Percentiles rank a stretch among this genome's conserved stretches.
Evolutionary conservation across 257 asterid genomes (phyloP).

Genomic region (Capsicum pubescens): DNA sequence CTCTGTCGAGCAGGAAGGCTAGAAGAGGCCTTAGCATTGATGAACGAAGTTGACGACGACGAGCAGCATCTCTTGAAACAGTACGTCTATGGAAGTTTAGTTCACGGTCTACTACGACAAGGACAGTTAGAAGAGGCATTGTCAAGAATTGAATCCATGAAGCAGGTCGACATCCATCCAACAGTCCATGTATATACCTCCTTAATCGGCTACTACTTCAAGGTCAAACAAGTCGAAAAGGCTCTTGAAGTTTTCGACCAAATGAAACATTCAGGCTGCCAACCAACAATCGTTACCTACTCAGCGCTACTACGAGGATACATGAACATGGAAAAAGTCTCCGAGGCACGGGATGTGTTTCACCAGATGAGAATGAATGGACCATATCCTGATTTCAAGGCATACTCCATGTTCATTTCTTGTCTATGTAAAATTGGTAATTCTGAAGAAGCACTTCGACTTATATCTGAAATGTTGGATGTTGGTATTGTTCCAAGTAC

Average conservation of each 20-base stretch:
- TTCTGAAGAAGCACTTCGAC: conserved; percentile 77
- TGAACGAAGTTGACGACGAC: conserved; percentile 56
- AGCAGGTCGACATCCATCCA: conserved; percentile 55
- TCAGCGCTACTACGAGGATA: conserved; percentile 79
- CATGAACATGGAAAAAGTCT: conserved; percentile 58
- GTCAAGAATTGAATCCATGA: conserved; percentile 67
- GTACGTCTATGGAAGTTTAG: conserved; percentile 76
- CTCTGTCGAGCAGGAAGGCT: conserved; percentile 78
- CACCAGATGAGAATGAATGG: conserved; percentile 56
- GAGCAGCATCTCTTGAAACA: conserved; percentile 55
- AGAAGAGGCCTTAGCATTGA: conserved; percentile 66
- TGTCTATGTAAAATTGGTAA: conserved; percentile 67
- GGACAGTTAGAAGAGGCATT: conserved; percentile 69
- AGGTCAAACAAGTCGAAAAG: conserved; percentile 49
- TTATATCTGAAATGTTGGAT: conserved; percentile 64
- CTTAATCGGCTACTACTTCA: conserved; percentile 65
- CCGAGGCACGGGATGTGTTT: conserved; percentile 70
- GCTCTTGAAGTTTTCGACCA: conserved; percentile 64
- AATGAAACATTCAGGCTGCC: conserved; percentile 64
- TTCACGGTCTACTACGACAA: conserved; percentile 62
- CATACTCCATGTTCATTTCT: conserved; percentile 74
- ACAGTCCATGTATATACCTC: conserved; percentile 79
- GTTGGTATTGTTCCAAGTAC: conserved; percentile 76
- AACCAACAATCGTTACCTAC: conserved; percentile 75
- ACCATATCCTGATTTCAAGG: conserved; percentile 76